phyloP scores from a whole-genome alignment of 345 rosid genomes.

The Geranium rotundifolium region DNA sequence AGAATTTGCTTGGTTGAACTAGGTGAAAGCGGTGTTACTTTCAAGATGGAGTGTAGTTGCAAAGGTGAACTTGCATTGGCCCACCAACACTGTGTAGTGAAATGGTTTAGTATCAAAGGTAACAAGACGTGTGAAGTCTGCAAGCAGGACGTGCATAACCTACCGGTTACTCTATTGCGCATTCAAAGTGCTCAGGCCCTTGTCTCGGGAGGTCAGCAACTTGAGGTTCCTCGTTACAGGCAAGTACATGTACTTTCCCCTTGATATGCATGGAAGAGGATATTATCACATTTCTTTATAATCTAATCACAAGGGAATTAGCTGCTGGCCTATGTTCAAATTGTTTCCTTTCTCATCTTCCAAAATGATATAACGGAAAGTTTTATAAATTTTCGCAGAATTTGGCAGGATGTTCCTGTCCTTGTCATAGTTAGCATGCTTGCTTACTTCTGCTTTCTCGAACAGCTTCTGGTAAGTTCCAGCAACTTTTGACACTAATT shows the following conservation, averaged over 20 bases:
- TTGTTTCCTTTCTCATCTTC: too few species aligned
- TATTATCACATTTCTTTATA: too few species aligned
- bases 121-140: slow-evolving; percentile 93
- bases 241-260: slow-evolving; percentile 20
- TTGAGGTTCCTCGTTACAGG: slow-evolving; percentile 42
- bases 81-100: slow-evolving; percentile 79
- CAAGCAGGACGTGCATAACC: slow-evolving; percentile 82
- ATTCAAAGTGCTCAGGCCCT: slow-evolving; percentile 40
- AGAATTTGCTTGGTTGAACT: slow-evolving; percentile 79
- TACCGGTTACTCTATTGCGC: slow-evolving; percentile 88
- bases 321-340: too few species aligned
- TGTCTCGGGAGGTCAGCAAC: slow-evolving; percentile 14
- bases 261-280: background rate
- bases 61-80: slow-evolving; percentile 87
- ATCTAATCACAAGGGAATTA: too few species aligned
- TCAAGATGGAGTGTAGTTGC: slow-evolving; percentile 98
- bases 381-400: slow-evolving; percentile 30
- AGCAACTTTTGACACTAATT: background rate
- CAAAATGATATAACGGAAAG: background rate
- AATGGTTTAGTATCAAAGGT: slow-evolving; percentile 98
- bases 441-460: slow-evolving; percentile 91
- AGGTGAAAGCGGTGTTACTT: slow-evolving; percentile 75
- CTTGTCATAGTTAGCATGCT: slow-evolving; percentile 95
- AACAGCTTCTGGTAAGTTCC: slow-evolving; percentile 78
- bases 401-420: slow-evolving; percentile 93